A percentile compares a stretch with the other conserved stretches of the same genome.
Evolutionary conservation across 768 basidiomycete species (phyloP).

Genomic region (Tephrocybe sp.): DNA sequence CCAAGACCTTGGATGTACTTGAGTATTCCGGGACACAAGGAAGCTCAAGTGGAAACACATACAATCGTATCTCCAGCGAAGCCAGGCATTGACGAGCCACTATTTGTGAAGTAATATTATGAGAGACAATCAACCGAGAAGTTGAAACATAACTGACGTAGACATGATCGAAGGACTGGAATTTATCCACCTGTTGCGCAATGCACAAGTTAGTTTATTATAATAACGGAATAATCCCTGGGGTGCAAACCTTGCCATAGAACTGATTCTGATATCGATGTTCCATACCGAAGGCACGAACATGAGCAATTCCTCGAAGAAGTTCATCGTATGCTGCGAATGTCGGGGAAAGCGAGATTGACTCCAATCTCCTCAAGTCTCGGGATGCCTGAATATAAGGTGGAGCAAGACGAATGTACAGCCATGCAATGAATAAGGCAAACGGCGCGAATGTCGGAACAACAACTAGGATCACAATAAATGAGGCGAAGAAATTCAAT

Average conservation of each 20-base stretch:
- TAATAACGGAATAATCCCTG: slow-evolving; percentile 1
- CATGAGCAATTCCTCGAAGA: slow-evolving; percentile 60
- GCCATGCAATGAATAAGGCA: slow-evolving; percentile 64
- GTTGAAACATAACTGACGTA: slow-evolving; percentile 44
- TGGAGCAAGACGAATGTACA: slow-evolving; percentile 64
- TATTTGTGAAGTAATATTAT: slow-evolving; percentile 19
- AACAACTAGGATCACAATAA: slow-evolving; percentile 58
- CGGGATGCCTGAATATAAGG: slow-evolving; percentile 59
- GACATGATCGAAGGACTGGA: slow-evolving; percentile 69
- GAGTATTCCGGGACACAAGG: not conserved
- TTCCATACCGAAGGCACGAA: slow-evolving; percentile 74
- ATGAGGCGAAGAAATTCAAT: slow-evolving; percentile 61
- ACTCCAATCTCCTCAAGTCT: slow-evolving; percentile 66
- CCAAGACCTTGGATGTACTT: slow-evolving; percentile 46
- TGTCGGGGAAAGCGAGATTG: slow-evolving; percentile 64
- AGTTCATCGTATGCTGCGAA: slow-evolving; percentile 76
- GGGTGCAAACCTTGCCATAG: slow-evolving; percentile 44
- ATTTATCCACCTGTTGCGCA: slow-evolving; percentile 49
- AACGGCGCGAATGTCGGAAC: slow-evolving; percentile 66
- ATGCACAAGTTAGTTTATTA: slow-evolving; percentile 31
- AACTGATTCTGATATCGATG: slow-evolving; percentile 61
- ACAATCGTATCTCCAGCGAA: slow-evolving; percentile 76
- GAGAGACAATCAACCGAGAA: slow-evolving; percentile 15
- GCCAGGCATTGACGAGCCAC: slow-evolving; percentile 71
- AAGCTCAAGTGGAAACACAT: slow-evolving; percentile 23